These are phyloP conservation scores for Fusarium hainanense DNA, from an alignment of 2,329 filamentous ascomycete species.

Conservation along the genomic window DNA sequence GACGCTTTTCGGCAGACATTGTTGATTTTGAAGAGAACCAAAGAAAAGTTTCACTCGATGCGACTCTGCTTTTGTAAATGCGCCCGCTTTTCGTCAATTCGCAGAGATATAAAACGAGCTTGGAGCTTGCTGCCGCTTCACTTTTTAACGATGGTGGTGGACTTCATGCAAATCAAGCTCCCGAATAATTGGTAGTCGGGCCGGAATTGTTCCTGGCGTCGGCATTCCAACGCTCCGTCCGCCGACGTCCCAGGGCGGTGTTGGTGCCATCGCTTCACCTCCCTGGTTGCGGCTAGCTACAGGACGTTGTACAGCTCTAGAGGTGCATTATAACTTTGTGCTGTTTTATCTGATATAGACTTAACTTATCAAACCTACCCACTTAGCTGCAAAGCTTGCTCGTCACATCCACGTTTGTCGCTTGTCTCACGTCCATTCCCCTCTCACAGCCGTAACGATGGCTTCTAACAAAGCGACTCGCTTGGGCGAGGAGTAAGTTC, in stretches of 20 bases:
- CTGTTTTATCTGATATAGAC: not conserved
- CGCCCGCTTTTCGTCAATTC: conserved; percentile 10
- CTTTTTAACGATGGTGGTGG: conserved; percentile 23
- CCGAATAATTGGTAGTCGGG: conserved; percentile 48
- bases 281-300: conserved; percentile 16
- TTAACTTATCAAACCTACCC: not conserved
- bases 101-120: conserved; percentile 15
- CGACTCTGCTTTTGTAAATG: conserved; percentile 22
- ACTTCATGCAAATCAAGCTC: conserved; percentile 37
- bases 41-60: not conserved
- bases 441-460: conserved; percentile 54
- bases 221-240: conserved; percentile 39
- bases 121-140: conserved; percentile 30
- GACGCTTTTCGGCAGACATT: conserved; percentile 93
- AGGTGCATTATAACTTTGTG: not conserved
- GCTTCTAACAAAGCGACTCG: conserved; percentile 70
- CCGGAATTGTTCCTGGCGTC: conserved; percentile 51
- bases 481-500: conserved; percentile 70
- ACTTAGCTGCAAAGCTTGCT: not conserved
- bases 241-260: conserved; percentile 41
- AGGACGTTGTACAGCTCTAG: conserved; percentile 8
- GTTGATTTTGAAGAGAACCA: conserved; percentile 17
- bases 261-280: conserved; percentile 34
- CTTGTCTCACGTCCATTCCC: not conserved
- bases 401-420: not conserved